Evolutionary conservation across 2,329 filamentous ascomycete species (phyloP), one percentile per base, ranked within the genome.

Genomic region (Scedosporium boydii): DNA sequence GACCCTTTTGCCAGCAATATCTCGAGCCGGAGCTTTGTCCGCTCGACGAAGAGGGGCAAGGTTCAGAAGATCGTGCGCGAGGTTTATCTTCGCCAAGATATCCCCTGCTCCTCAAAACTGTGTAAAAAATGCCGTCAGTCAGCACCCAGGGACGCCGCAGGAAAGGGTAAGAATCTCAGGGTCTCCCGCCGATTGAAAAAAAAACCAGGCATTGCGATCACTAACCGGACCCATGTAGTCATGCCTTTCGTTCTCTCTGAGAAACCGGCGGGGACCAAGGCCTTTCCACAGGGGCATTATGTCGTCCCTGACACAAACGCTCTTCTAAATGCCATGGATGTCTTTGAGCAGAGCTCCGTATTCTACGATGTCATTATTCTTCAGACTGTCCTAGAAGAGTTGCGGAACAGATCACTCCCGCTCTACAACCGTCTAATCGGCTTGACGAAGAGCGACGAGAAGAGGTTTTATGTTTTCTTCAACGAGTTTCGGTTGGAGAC

Each of bases 51-150:
- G 76, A 95, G 87, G 75, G 95, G 95, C 75, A 97, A 97, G 79
- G 93, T 98, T 64, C 95, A 98, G 76, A 99, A 99, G 82, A 96
- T 99, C 71, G 95, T 99, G 67, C 87, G 93, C 70, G 95, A 99
- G 79, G 83, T 98, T 66, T 99, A 99, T 76, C 82, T 99, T 65
- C 87, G 95, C 74, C 90, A 93, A 77, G 95, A 99, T 74, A 98
- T 99, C 71, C 93, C 95, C 59, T 99, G 95, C 78, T 97, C 93
- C 41, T 98, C 93, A 27, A 89, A 88, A 74, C 80, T 99, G 55
- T 99, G 95, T 79, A 82, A 83, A 65, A 77, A 76, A 70, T 99
- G 95, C 74, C 81, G 90, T 55, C 81, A 86, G 57, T 84, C 79
- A 66, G 91, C 91, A 1, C 93, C 92, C 1, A 82, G 85, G 66